Evolutionary conservation across 2,329 filamentous ascomycete species (phyloP), one percentile per base, ranked within the genome.

Genomic region (Clonostachys sp.): DNA sequence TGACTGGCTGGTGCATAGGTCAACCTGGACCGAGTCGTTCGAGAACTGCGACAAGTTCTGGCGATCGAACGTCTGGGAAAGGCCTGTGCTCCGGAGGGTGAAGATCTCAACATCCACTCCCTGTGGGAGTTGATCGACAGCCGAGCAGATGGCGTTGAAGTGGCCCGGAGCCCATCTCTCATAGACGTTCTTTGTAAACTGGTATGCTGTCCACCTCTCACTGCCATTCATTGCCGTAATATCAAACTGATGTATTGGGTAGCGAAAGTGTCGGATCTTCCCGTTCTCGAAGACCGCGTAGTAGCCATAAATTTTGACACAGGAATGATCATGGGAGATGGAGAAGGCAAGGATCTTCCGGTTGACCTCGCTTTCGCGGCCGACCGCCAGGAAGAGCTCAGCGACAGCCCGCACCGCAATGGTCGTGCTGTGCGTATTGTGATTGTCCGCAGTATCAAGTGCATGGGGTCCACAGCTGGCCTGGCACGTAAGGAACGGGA

Each of bases 401-500:
- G 64, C 51, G 54, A 70, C 52, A 30, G 48, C 70, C 44, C 66
- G 61, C 41, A 65, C 61, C 1, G 70, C 70, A 16, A 72, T 45
- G 5, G 62, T 65, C 61, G 66, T 68, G 52, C 62, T 71, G 35
- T 72, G 62, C 42, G 61, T 62, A 55, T 69, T 67, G 52, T 66
- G 58, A 40, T 63, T 56, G 45, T 67, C 63, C 10, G 63, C 61
- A 16, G 62, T 48, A 48, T 66, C 57, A 12, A 69, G 66, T 3
- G 55, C 59, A 8, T 54, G 56, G 18, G 57, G 55, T 41, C 66
- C 62, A 50, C 64, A 72, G 53, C 74, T 74, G 5, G 73, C 70
- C 51, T 76, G 67, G 54, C 64, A 72, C 4, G 66, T 65, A 0
- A 76, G 56, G 51, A 75, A 76, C 10, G 69, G 70, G 50, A 77